Conservation (phyloP, 441 rosid species). For the Erodium texanum region DNA sequence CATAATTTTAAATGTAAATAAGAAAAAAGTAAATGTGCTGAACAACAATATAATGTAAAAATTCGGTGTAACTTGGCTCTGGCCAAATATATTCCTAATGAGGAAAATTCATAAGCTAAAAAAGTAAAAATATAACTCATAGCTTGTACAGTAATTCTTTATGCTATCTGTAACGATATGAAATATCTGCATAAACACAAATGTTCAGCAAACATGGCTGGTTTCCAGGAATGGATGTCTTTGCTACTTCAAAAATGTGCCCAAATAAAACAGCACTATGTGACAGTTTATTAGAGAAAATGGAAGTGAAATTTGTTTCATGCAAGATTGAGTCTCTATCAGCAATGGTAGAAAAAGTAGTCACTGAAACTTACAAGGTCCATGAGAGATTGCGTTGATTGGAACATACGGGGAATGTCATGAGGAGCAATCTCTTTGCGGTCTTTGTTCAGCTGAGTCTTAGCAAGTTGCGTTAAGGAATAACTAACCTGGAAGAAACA, state of each 20-base stretch:
- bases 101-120: not conserved
- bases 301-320: not conserved
- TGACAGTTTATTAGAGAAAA: not conserved
- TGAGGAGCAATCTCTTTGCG: conserved; percentile 79
- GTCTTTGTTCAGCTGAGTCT: conserved; percentile 75
- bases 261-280: not conserved
- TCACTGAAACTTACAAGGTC: conserved; percentile 65
- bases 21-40: too few relatives aligned
- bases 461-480: conserved; percentile 88
- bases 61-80: not conserved
- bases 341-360: not conserved
- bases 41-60: too few relatives aligned
- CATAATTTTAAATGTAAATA: not conserved
- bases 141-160: not conserved
- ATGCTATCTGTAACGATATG: not conserved
- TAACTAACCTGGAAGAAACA: conserved; percentile 74
- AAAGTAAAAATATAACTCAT: not conserved
- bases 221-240: not conserved
- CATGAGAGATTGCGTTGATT: conserved; percentile 58
- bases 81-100: not conserved
- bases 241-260: not conserved
- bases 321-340: not conserved
- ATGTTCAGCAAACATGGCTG: not conserved
- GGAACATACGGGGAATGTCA: conserved; percentile 76
- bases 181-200: not conserved